A percentile compares a stretch with the other conserved stretches of the same genome.
phyloP scores from a whole-genome alignment of 1,139 yeast genomes.

The Debaryomyces sp. region DNA sequence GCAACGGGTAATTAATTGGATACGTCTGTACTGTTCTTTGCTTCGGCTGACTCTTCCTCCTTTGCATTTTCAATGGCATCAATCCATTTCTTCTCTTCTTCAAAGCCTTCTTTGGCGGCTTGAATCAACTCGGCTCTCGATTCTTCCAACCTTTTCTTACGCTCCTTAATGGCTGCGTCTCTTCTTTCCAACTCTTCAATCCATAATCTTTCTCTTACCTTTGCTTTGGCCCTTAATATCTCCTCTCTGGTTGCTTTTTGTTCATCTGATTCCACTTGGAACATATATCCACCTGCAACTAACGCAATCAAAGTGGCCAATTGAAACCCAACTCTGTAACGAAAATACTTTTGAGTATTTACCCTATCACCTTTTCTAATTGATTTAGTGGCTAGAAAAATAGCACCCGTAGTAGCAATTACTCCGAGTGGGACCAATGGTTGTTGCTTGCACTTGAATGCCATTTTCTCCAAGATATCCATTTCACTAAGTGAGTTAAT shows the following conservation, averaged over 20 bases:
- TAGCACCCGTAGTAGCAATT: conserved; percentile 78
- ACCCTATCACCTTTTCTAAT: conserved; percentile 70
- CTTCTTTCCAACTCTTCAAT: conserved; percentile 86
- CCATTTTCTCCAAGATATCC: conserved; percentile 34
- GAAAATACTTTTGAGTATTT: conserved; percentile 82
- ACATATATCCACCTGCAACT: conserved; percentile 74
- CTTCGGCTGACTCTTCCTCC: background rate
- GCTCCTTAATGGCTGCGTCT: conserved; percentile 69
- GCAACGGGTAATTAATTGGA: background rate
- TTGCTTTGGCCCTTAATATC: conserved; percentile 70
- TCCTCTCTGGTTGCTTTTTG: conserved; percentile 61
- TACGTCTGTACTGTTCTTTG: background rate
- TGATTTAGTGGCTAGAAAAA: conserved; percentile 75
- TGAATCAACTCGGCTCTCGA: conserved; percentile 40
- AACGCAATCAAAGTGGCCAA: conserved; percentile 80
- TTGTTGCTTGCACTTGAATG: conserved; percentile 60
- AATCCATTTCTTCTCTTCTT: conserved; percentile 18
- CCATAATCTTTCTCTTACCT: conserved; percentile 84
- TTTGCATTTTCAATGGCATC: background rate
- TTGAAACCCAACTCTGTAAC: conserved; percentile 88
- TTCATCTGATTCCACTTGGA: conserved; percentile 46
- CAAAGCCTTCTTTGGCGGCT: conserved; percentile 46
- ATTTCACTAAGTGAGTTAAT: conserved; percentile 25
- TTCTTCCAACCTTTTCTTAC: conserved; percentile 52
- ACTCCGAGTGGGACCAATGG: conserved; percentile 85